Conservation (phyloP, 2,329 filamentous ascomycete genomes). For the Daldinia sp. region DNA sequence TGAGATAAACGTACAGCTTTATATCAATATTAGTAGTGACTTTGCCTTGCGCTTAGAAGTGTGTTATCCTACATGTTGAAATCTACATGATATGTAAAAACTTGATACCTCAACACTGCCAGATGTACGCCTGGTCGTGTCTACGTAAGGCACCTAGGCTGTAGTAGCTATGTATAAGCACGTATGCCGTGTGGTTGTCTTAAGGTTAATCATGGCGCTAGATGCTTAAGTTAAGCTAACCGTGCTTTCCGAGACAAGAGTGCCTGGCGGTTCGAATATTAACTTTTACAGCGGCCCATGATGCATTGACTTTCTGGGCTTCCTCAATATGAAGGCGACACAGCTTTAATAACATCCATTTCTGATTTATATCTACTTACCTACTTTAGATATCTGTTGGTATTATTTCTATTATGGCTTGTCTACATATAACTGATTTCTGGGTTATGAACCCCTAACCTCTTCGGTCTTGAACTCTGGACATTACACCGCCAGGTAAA, state of each 20-base stretch:
- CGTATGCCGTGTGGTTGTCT: background rate
- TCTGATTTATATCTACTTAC: too few species aligned
- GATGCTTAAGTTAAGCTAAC: background rate
- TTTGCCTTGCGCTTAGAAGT: background rate
- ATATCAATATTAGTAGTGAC: slow-evolving; percentile 1
- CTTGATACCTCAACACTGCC: background rate
- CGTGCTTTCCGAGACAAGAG: slow-evolving; percentile 3
- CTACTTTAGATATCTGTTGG: too few species aligned
- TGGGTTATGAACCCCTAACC: background rate
- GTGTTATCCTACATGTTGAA: background rate
- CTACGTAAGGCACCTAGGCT: background rate
- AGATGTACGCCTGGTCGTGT: background rate
- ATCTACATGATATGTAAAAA: background rate
- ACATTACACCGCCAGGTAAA: background rate
- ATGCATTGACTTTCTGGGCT: background rate
- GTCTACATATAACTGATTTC: background rate
- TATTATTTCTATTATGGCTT: too few species aligned
- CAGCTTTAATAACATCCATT: background rate
- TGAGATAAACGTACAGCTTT: background rate
- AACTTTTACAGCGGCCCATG: background rate
- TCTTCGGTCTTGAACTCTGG: background rate
- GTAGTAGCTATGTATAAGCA: background rate
- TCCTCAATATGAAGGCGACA: background rate
- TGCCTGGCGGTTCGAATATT: background rate
- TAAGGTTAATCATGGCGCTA: background rate